Percentiles rank a stretch among this genome's conserved stretches.
Conservation (phyloP, 2,329 filamentous ascomycete species). For the Pestalotiopsis sp. region DNA sequence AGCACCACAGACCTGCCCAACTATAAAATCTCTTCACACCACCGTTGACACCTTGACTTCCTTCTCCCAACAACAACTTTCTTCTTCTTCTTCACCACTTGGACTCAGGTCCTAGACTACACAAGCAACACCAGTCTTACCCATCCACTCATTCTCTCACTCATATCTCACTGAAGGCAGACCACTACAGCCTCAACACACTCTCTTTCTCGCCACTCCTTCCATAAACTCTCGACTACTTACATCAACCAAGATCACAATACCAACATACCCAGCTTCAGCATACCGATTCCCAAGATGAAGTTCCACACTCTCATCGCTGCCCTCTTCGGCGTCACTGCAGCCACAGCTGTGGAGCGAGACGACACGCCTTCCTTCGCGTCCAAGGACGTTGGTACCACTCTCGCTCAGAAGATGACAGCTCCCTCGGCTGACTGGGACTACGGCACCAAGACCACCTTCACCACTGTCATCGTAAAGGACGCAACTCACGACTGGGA, state of each 20-base stretch:
- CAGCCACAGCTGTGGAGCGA: background rate
- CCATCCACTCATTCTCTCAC: background rate
- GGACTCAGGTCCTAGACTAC: too few relatives aligned
- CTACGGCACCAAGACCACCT: background rate
- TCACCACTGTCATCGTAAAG: too few relatives aligned
- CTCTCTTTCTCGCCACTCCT: background rate
- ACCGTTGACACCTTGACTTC: background rate
- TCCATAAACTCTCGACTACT: background rate
- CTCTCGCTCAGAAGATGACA: too few relatives aligned
- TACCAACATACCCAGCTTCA: background rate
- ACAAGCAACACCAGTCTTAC: background rate
- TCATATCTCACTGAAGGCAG: background rate
- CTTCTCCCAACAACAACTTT: too few relatives aligned
- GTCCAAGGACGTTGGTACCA: background rate
- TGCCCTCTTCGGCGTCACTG: background rate
- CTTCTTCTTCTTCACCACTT: too few relatives aligned
- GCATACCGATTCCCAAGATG: background rate
- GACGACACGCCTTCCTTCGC: background rate
- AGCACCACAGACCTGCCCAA: background rate
- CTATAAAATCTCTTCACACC: background rate
- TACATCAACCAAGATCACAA: background rate
- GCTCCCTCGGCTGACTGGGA: too few relatives aligned
- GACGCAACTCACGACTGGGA: background rate
- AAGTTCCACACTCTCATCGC: background rate
- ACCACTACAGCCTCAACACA: background rate